Evolutionary conservation across 1,284 basidiomycete species (phyloP).

Genomic region (Takashimella tepidaria): DNA sequence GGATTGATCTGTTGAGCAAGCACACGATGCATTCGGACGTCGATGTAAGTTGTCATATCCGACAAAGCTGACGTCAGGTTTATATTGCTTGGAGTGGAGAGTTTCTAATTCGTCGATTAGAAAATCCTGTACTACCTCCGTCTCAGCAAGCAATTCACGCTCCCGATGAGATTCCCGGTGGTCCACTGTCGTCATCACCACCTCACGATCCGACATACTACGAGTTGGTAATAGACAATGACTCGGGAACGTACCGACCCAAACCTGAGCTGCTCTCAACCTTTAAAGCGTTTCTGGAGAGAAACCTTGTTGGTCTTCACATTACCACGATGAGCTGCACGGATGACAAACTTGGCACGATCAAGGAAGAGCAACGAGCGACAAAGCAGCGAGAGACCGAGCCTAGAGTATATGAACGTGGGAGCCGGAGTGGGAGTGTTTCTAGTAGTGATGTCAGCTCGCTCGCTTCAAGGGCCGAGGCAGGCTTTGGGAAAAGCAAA

Average conservation of each 20-base stretch:
- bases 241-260: constrained; percentile 54
- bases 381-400: constrained; percentile 34
- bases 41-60: constrained; percentile 29
- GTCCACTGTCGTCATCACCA: constrained; percentile 24
- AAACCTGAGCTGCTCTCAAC: constrained; percentile 48
- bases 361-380: constrained; percentile 38
- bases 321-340: constrained; percentile 57
- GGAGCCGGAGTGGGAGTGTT: constrained; percentile 22
- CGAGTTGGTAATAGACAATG: constrained; percentile 55
- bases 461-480: constrained; percentile 22
- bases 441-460: constrained; percentile 9
- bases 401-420: constrained; percentile 29
- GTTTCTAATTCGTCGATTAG: constrained; percentile 32
- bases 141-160: constrained; percentile 38
- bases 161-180: constrained; percentile 25
- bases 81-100: constrained; percentile 44
- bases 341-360: constrained; percentile 52
- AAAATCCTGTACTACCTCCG: constrained; percentile 29
- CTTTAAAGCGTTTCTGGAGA: constrained; percentile 50
- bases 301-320: constrained; percentile 63
- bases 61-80: constrained; percentile 15
- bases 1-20: constrained; percentile 53
- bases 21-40: constrained; percentile 56
- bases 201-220: constrained; percentile 42
- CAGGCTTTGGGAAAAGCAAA: constrained; percentile 3